Percentiles rank a stretch among this genome's conserved stretches.
These are phyloP conservation scores for Cadophora gregata DNA, from an alignment of 2,329 filamentous ascomycete genomes.

Conservation along the genomic window DNA sequence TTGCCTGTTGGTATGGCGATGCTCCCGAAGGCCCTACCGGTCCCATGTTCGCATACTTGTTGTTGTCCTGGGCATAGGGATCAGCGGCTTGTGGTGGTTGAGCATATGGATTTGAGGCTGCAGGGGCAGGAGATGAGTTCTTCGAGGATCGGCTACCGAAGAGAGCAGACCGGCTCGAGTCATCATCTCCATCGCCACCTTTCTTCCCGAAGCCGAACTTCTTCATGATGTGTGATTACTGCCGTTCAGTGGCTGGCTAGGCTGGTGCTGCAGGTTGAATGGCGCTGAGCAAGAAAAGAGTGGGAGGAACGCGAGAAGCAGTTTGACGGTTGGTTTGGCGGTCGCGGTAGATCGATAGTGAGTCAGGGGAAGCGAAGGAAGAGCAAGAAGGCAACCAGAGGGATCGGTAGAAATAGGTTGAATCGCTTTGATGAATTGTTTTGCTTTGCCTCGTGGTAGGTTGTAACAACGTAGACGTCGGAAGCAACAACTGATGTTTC, in stretches of 20 bases:
- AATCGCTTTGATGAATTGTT: constrained; percentile 3
- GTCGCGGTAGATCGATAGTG: background rate
- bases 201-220: constrained; percentile 66
- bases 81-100: constrained; percentile 51
- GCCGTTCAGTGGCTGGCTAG: background rate
- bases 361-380: background rate
- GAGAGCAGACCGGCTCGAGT: constrained; percentile 55
- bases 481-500: constrained; percentile 14
- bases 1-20: constrained; percentile 37
- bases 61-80: constrained; percentile 63
- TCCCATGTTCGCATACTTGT: constrained; percentile 59
- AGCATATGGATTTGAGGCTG: constrained; percentile 44
- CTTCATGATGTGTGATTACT: constrained; percentile 54
- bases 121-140: constrained; percentile 53
- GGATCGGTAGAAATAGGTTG: background rate
- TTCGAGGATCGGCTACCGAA: constrained; percentile 53
- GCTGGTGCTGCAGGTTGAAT: constrained; percentile 8
- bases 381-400: background rate
- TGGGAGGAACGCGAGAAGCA: background rate
- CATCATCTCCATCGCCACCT: constrained; percentile 54
- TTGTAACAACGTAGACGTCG: background rate
- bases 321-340: background rate
- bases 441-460: background rate
- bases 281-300: background rate
- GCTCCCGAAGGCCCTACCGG: constrained; percentile 41